Percentiles rank a stretch among this genome's conserved stretches.
Conservation (phyloP, 2,329 filamentous ascomycete species). For the Hypoxylon sp. region DNA sequence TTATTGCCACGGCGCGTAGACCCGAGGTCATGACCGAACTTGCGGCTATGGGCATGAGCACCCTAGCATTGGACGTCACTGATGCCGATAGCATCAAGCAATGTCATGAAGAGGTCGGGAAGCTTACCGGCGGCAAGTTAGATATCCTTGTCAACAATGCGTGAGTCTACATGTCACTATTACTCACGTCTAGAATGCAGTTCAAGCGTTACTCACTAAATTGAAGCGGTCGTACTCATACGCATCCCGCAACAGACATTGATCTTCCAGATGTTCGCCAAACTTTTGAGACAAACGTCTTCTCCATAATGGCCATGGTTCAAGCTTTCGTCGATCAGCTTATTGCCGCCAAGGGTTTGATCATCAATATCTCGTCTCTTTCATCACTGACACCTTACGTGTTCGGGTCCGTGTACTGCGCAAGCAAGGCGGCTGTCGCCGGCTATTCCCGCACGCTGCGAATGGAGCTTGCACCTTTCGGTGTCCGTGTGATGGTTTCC, state of each 20-base stretch:
- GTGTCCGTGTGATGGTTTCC: conserved; percentile 70
- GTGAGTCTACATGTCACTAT: conserved; percentile 54
- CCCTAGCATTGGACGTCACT: conserved; percentile 68
- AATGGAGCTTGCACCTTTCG: conserved; percentile 67
- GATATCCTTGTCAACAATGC: conserved; percentile 74
- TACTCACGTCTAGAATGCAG: neutral
- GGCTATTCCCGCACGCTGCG: conserved; percentile 68
- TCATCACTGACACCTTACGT: conserved; percentile 66
- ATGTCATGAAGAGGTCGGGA: conserved; percentile 63
- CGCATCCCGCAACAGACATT: conserved; percentile 67
- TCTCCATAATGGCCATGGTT: conserved; percentile 70
- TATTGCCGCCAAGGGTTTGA: conserved; percentile 64
- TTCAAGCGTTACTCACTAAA: conserved; percentile 24
- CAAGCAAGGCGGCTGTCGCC: conserved; percentile 69
- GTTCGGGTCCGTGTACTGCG: conserved; percentile 68
- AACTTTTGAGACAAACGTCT: conserved; percentile 71
- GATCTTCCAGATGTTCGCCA: conserved; percentile 66
- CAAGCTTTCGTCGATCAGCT: conserved; percentile 66
- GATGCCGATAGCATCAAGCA: conserved; percentile 64
- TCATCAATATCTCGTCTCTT: conserved; percentile 70
- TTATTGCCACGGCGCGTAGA: conserved; percentile 70
- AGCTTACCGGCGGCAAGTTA: conserved; percentile 66
- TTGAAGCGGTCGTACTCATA: conserved; percentile 65
- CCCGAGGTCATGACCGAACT: conserved; percentile 64
- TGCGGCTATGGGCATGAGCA: conserved; percentile 63